Evolutionary conservation across 305 asterid genomes (phyloP).

Genomic region (Vinca major): DNA sequence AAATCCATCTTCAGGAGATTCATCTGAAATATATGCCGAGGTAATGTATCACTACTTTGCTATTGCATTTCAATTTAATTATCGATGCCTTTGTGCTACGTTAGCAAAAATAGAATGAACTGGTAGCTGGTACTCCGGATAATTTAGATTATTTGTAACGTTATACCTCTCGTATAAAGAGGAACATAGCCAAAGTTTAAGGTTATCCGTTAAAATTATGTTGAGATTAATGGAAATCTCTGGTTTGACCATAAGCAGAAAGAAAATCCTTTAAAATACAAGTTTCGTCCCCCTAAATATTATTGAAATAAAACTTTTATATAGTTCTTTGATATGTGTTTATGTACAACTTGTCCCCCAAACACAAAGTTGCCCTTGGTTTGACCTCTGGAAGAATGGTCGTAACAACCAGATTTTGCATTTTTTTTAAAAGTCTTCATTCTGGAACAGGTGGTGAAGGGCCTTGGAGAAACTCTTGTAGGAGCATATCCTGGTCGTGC

Average conservation of each 20-base stretch:
- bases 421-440: conserved; percentile 10
- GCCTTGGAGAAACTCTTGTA: conserved; percentile 97
- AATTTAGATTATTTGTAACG: neutral
- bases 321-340: too few relatives aligned
- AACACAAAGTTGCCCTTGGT: neutral
- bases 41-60: conserved; percentile 27
- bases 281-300: too few relatives aligned
- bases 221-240: neutral
- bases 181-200: neutral
- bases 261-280: too few relatives aligned
- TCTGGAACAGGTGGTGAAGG: conserved; percentile 81
- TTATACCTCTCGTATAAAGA: neutral
- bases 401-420: neutral
- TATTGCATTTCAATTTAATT: conserved; percentile 6
- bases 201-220: neutral
- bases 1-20: conserved; percentile 89
- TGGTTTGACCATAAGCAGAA: neutral
- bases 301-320: too few relatives aligned
- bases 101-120: neutral
- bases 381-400: neutral
- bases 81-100: neutral
- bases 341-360: too few relatives aligned
- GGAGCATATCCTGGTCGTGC: conserved; percentile 99
- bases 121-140: neutral
- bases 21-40: conserved; percentile 95